Base-by-base conservation (phyloP, 169 alveolate genomes). In the Cryptosporidium baileyi region DNA sequence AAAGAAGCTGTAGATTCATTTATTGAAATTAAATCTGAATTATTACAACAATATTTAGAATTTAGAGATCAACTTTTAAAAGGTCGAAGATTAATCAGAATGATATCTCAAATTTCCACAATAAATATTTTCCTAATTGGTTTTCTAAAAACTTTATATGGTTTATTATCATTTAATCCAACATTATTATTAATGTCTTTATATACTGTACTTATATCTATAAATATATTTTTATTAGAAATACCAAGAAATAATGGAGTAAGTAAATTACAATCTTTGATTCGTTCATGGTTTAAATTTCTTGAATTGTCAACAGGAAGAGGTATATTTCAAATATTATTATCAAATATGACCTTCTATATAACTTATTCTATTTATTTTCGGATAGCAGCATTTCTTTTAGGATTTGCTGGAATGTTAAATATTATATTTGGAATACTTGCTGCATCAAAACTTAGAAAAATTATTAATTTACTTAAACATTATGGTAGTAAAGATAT, bases 301-400 rank as follows among this genome's bases (percentile, higher is more conserved):
- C 26, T 65, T 19, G 81, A 65, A 4, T 22, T 65, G 5, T 65
- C 81, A 7, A 60, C 63, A n/a, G 81, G 81, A 44, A 65, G 81
- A 49, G 81, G 81, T 7, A 15, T 47, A 1, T 2, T 51, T 15
- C 81, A 65, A 36, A 38, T 65, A 15, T 47, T 65, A 2, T 49
- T 65, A 28, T 65, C 59, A 34, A 65, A 61, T 0, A 45, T 65
- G 49, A 44, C 81, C 15, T 40, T 40, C 24, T 45, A 32, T 28
- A 32, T 65, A 32, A 65, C 81, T 44, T 44, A 65, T 11, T 65
- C 81, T 15, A 45, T 41, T 28, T 65, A 65, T 30, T 45, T 65
- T 44, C 47, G 63, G 32, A 40, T 65, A 30, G 47, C 47, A 60
- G 43, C 81, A 19, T 44, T 65, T n/a, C 47, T 65, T 65, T 40